Evolutionary conservation across 1,284 basidiomycete species (phyloP), one percentile per base, ranked within the genome.

Genomic region (Ceratobasidium sp.): DNA sequence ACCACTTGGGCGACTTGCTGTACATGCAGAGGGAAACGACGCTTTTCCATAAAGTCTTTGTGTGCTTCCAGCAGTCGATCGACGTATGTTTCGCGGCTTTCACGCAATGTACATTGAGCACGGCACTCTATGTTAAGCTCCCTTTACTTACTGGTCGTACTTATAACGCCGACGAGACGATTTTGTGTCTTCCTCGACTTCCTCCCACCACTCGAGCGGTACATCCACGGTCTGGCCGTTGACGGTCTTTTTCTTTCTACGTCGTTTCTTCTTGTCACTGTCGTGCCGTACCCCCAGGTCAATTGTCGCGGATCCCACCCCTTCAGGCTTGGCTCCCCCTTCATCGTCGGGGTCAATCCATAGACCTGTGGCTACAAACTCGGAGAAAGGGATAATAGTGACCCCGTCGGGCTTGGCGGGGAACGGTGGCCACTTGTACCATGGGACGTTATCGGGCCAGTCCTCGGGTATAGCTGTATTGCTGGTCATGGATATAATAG

Each of bases 361-460:
- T 21, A 71, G 21, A 32, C 69, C 69, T 41, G 69, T 71, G 69
- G 69, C 69, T 71, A 71, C 69, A 36, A 60, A 71, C 23, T 71
- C 57, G 28, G 69, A 71, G 23, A 71, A 71, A 28, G 69, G 69
- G 28, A 71, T 53, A 41, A 71, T 32, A 6, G 43, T 48, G 43
- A 60, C 57, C 21, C 69, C 69, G 1, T 71, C 69, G 9, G 69
- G 69, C 43, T 71, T 59, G 18, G 69, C 18, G 18, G 69, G 69
- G 23, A 71, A 71, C 9, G 69, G 69, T 3, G 69, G 69, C 69
- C 69, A 71, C 21, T 52, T 71, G 45, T 71, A 60, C 34, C 30
- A 59, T 28, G 69, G 69, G 1, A 71, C 46, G 23, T 39, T 46
- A n/a, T 32, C 57, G 39, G 57, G 69, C 57, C 57, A 60, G 32